Percentiles rank a stretch among this genome's conserved stretches.
Evolutionary conservation across 2,329 filamentous ascomycete genomes (phyloP).

Genomic region (Paecilomyces sp.): DNA sequence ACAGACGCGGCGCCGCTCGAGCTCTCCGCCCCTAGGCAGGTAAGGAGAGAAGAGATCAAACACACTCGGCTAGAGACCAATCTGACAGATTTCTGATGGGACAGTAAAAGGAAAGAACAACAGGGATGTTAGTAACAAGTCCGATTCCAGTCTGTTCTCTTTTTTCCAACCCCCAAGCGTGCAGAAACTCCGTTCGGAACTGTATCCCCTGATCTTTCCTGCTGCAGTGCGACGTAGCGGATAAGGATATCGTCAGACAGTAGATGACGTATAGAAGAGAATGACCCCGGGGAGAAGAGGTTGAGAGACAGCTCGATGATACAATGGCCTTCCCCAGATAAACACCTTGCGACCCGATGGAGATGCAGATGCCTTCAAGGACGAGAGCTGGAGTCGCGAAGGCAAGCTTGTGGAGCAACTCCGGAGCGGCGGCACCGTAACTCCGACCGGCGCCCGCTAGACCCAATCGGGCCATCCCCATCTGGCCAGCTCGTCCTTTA

Average conservation of each 20-base stretch:
- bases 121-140: slow-evolving; percentile 7
- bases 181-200: slow-evolving; percentile 5
- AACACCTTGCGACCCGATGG: slow-evolving; percentile 4
- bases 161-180: slow-evolving; percentile 7
- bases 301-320: slow-evolving; percentile 3
- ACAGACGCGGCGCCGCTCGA: slow-evolving; percentile 13
- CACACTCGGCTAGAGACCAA: slow-evolving; percentile 11
- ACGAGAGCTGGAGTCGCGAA: slow-evolving; percentile 10
- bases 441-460: slow-evolving; percentile 7
- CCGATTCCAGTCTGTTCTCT: slow-evolving; percentile 4
- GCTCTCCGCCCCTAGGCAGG: slow-evolving; percentile 15
- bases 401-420: slow-evolving; percentile 8
- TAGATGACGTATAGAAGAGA: neutral
- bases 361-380: slow-evolving; percentile 7
- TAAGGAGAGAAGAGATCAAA: slow-evolving; percentile 3
- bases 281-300: neutral
- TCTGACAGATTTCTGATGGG: slow-evolving; percentile 9
- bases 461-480: neutral
- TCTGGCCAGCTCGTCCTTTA: slow-evolving; percentile 11
- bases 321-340: slow-evolving; percentile 1
- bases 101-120: slow-evolving; percentile 8
- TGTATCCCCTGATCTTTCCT: slow-evolving; percentile 12
- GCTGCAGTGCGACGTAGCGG: neutral
- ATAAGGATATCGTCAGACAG: neutral
- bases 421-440: slow-evolving; percentile 15